Evolutionary conservation across 2,329 filamentous ascomycete species (phyloP), one percentile per base, ranked within the genome.

Genomic region (Basipetospora chlamydospora): DNA sequence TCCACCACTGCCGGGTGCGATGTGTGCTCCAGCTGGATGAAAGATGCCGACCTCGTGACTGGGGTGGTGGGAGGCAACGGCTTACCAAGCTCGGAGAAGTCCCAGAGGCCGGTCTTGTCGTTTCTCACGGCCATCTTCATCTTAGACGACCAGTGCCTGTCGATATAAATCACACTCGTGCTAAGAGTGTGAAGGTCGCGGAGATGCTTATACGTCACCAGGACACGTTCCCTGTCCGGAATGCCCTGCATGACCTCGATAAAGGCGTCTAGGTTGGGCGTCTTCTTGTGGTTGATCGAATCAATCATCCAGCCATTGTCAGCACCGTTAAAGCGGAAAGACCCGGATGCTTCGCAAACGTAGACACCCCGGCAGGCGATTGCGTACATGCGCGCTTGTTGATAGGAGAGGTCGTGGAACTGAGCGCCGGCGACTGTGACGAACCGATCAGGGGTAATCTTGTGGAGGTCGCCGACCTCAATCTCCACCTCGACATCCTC

Each of bases 341-440:
- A 94, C 3, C 90, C 90, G 2, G 84, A 81, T 5, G 88, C 84
- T 58, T 98, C 90, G 51, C 87, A 96, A 41, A 96, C 80, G 53
- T 84, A 98, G 13, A 98, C 86, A 23, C 90, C 90, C 54, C 86
- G 80, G 48, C 86, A 81, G 8, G 87, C 78, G 40, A 98, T 87
- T 23, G 87, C 88, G 54, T 95, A 96, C 4, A 95, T 70, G 8
- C 90, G 78, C n/a, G 90, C 86, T 58, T 96, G 87, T 53, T 98
- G 90, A 56, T 98, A 98, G 1, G 92, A 98, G 13, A 98, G 66
- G 53, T 93, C 76, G 60, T 98, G 92, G 64, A 98, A 96, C 41
- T 86, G 88, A 17, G 79, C 90, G 15, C 90, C 92, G 28, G 87
- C 84, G 29, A 96, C 88, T 4, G 86, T 84, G 37, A 96, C 82